Percentiles rank a stretch among this genome's conserved stretches.
phyloP scores from a whole-genome alignment of 1,284 basidiomycete species.

The Boletus sp. region DNA sequence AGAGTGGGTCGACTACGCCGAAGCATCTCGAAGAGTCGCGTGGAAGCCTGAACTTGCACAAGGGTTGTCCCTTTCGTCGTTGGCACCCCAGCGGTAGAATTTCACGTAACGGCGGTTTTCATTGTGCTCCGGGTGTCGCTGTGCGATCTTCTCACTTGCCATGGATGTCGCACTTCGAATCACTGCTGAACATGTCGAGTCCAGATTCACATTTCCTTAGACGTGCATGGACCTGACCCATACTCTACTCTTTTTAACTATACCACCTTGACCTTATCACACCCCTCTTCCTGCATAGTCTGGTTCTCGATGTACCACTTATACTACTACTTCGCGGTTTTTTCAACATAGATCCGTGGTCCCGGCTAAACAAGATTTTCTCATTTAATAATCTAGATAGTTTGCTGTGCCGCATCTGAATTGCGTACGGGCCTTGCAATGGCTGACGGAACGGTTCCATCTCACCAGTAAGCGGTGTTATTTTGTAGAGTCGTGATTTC shows the following conservation, averaged over 20 bases:
- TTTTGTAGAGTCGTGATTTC: slow-evolving; percentile 8
- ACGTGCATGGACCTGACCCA: slow-evolving; percentile 22
- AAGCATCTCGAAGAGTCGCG: slow-evolving; percentile 64
- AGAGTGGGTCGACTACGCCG: slow-evolving; percentile 82
- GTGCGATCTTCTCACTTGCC: slow-evolving; percentile 12
- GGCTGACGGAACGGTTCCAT: slow-evolving; percentile 3
- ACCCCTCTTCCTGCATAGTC: slow-evolving; percentile 27
- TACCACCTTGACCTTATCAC: slow-evolving; percentile 24
- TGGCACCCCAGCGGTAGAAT: slow-evolving; percentile 48
- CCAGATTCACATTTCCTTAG: slow-evolving; percentile 20
- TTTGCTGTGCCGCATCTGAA: slow-evolving; percentile 20
- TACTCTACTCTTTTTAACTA: slow-evolving; percentile 31
- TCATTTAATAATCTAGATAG: slow-evolving; percentile 27
- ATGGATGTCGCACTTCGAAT: slow-evolving; percentile 12
- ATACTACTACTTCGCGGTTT: slow-evolving; percentile 16
- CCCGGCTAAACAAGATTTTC: slow-evolving; percentile 14
- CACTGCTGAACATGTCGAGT: slow-evolving; percentile 13
- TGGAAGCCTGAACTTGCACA: slow-evolving; percentile 80
- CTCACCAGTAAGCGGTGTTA: slow-evolving; percentile 23
- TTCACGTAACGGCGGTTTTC: slow-evolving; percentile 2
- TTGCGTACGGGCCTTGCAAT: slow-evolving; percentile 9
- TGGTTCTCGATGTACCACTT: slow-evolving; percentile 30
- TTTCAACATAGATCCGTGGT: slow-evolving; percentile 31
- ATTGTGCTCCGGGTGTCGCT: slow-evolving; percentile 9
- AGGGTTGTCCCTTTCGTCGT: slow-evolving; percentile 62